Evolutionary conservation across 2,329 filamentous ascomycete genomes (phyloP), one percentile per base, ranked within the genome.

Genomic region (Orbilia javanica): DNA sequence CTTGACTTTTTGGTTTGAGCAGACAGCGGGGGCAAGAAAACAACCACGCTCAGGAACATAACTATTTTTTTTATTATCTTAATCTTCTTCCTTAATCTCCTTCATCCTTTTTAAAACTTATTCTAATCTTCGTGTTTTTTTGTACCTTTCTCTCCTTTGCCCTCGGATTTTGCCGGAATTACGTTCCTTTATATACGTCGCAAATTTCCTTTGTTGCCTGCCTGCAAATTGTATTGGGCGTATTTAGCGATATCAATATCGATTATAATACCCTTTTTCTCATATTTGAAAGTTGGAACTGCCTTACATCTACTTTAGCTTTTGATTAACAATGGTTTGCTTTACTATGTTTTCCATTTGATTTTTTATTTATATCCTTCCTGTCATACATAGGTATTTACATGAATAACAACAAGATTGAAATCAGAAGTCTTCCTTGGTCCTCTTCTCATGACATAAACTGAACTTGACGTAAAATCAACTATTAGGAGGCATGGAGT

Each of bases 1-100:
- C n/a, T 5, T 34, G 34, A 22, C 25, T 15, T 18, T 18, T 57
- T 53, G 5, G 6, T 18, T 36, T 31, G 52, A 36, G 52, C 52
- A 8, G 29, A 36, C n/a, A 36, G 22, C 34, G 13, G 8, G n/a
- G 39, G n/a, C 7, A 44, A 6, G n/a, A 13, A 44, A 44, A 44
- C 42, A 57, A 57, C 10, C 18, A 57, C 39, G 52, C 52, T 57
- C 31, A 57, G 18, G 31, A 57, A 36, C 29, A 36, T 55, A 2
- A 27, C 2, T n/a, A 44, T 44, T 13, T 18, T 44, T n/a, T 44
- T 39, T 1, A 15, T 39, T 13, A 13, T 15, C 11, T 15, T 39
- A 53, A 53, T 4, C 29, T 34, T 10, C 3, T 20, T 22, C 18
- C 39, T 34, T 10, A 53, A 22, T 25, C n/a, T 20, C 22, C 18